These are phyloP conservation scores for Podospora pseudoanserina DNA, from an alignment of 495 filamentous ascomycete species.

Conservation along the genomic window DNA sequence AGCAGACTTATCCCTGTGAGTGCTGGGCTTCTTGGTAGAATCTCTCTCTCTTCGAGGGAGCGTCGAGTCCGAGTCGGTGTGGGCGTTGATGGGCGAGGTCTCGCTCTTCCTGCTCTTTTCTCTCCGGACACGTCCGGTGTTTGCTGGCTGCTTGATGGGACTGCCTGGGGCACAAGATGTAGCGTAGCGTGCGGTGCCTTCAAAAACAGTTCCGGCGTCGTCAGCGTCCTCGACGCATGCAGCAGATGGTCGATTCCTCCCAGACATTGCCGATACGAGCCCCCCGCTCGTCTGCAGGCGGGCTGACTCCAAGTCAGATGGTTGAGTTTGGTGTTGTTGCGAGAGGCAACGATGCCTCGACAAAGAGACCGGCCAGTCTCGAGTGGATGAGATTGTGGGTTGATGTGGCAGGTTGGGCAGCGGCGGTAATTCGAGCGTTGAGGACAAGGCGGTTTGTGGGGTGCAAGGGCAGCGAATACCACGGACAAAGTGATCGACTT, in stretches of 20 bases:
- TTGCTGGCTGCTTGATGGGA: slow-evolving; percentile 44
- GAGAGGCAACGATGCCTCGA: slow-evolving; percentile 32
- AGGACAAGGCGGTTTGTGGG: slow-evolving; percentile 11
- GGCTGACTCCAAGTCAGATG: slow-evolving; percentile 10
- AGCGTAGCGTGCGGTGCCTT: slow-evolving; percentile 40
- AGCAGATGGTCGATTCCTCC: slow-evolving; percentile 25
- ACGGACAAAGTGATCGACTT: not conserved
- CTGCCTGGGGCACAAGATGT: slow-evolving; percentile 35
- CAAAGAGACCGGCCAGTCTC: slow-evolving; percentile 27
- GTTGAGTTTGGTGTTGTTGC: slow-evolving; percentile 13
- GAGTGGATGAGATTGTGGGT: slow-evolving; percentile 12
- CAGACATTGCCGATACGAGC: slow-evolving; percentile 33
- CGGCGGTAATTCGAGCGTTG: slow-evolving; percentile 2
- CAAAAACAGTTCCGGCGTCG: slow-evolving; percentile 38
- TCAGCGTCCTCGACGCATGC: slow-evolving; percentile 52
- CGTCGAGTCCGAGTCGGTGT: slow-evolving; percentile 46
- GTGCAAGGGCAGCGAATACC: slow-evolving; percentile 5
- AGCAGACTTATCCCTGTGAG: slow-evolving; percentile 30
- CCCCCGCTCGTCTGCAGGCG: slow-evolving; percentile 18
- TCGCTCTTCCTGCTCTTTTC: slow-evolving; percentile 35
- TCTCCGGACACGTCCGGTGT: slow-evolving; percentile 42
- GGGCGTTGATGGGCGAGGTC: slow-evolving; percentile 30
- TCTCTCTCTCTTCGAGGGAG: slow-evolving; percentile 30
- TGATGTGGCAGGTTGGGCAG: slow-evolving; percentile 1
- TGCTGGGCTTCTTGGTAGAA: slow-evolving; percentile 30